phyloP scores from a whole-genome alignment of 2,329 filamentous ascomycete genomes.

The Nothomitra cinnamomea region DNA sequence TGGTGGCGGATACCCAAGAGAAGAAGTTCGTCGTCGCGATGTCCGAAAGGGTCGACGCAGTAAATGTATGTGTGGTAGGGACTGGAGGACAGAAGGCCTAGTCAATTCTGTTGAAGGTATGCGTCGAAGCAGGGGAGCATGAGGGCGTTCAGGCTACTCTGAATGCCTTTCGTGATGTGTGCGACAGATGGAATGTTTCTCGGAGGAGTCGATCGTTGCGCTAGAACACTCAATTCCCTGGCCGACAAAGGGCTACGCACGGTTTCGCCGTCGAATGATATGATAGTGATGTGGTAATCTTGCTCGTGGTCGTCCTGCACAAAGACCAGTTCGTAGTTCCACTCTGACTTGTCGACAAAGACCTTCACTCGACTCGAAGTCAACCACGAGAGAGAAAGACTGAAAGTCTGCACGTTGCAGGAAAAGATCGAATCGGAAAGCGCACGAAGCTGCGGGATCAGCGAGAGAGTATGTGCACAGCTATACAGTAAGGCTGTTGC shows the following conservation, averaged over 20 bases:
- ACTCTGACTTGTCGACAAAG: no score
- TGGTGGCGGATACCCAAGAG: neutral
- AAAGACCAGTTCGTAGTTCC: no score
- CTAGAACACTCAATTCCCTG: neutral
- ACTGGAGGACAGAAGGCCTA: neutral
- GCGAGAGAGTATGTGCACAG: neutral
- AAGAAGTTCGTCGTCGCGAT: neutral
- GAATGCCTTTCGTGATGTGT: neutral
- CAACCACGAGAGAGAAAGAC: no score
- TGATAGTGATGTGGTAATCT: no score
- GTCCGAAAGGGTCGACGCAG: neutral
- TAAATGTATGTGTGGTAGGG: neutral
- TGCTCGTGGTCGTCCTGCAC: no score
- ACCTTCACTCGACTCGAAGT: no score
- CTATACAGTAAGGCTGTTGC: neutral
- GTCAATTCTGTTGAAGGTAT: constrained; percentile 1
- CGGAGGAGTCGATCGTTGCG: neutral
- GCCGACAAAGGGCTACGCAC: no score
- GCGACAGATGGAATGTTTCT: neutral
- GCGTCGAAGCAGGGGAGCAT: neutral
- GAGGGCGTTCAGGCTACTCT: neutral
- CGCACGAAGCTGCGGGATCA: neutral
- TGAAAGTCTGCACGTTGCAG: neutral
- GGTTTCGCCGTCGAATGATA: no score
- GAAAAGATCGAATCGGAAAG: neutral